Conservation (phyloP, 345 rosid species). For the Aquilaria malaccensis region DNA sequence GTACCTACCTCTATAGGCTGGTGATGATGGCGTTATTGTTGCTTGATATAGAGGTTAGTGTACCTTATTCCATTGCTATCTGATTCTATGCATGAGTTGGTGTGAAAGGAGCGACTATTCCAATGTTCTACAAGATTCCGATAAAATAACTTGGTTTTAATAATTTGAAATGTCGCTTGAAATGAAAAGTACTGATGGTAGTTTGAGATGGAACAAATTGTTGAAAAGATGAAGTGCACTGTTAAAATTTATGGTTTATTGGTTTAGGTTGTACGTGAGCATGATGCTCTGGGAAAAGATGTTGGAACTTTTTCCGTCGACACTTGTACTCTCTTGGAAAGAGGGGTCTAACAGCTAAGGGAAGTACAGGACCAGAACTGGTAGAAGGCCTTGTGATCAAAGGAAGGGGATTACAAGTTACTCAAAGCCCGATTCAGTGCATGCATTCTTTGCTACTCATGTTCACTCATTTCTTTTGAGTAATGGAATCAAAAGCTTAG, state of each 20-base stretch:
- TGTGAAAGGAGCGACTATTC: no score
- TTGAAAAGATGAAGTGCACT: background rate
- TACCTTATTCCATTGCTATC: no score
- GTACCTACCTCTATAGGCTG: no score
- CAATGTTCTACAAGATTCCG: no score
- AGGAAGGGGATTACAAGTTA: conserved; percentile 71
- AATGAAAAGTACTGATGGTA: no score
- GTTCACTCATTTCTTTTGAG: conserved; percentile 64
- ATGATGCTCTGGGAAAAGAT: conserved; percentile 74
- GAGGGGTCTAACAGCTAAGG: conserved; percentile 53
- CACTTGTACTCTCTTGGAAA: conserved; percentile 46
- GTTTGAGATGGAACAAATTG: background rate
- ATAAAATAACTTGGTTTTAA: no score
- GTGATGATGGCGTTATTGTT: no score
- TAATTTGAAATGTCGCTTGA: no score
- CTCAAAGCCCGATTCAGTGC: conserved; percentile 89
- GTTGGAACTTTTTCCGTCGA: conserved; percentile 63
- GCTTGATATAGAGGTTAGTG: no score
- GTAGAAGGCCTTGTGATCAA: conserved; percentile 64
- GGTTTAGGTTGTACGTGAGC: conserved; percentile 70
- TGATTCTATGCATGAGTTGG: no score
- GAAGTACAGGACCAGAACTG: conserved; percentile 52
- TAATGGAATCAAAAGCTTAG: conserved; percentile 41
- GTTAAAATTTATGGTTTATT: background rate
- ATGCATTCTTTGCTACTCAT: conserved; percentile 68